Evolutionary conservation across 805 yeast genomes (phyloP).

Genomic region (Cyberlindnera maclurae): DNA sequence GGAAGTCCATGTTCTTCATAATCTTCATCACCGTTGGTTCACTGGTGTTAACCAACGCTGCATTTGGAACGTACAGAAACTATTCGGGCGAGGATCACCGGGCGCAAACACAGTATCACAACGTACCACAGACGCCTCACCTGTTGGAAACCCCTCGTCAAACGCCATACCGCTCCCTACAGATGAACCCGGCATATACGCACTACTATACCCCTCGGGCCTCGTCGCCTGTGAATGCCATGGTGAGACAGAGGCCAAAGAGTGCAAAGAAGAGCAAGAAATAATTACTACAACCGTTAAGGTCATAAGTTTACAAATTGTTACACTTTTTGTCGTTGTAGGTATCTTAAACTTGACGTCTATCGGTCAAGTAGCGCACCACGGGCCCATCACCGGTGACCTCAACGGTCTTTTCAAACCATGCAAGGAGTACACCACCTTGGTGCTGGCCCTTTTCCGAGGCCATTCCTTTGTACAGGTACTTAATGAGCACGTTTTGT

Average conservation of each 20-base stretch:
- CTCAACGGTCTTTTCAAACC: slow-evolving; percentile 90
- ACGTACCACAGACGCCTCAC: slow-evolving; percentile 14
- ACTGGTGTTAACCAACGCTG: slow-evolving; percentile 42
- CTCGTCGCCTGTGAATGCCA: slow-evolving; percentile 14
- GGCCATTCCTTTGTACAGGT: slow-evolving; percentile 80
- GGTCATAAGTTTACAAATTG: neutral
- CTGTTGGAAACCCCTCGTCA: slow-evolving; percentile 17
- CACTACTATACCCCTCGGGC: slow-evolving; percentile 20
- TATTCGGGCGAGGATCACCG: slow-evolving; percentile 10
- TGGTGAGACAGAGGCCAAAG: slow-evolving; percentile 13
- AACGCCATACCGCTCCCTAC: slow-evolving; percentile 16
- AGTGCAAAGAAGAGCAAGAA: slow-evolving; percentile 16
- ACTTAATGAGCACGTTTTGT: slow-evolving; percentile 74
- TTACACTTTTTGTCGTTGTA: neutral
- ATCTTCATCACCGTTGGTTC: slow-evolving; percentile 42
- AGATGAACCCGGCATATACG: slow-evolving; percentile 17
- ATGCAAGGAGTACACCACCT: slow-evolving; percentile 77
- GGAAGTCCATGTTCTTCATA: slow-evolving; percentile 55
- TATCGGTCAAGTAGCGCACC: slow-evolving; percentile 78
- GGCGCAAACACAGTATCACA: slow-evolving; percentile 2
- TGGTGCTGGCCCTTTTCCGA: slow-evolving; percentile 71
- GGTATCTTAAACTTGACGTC: slow-evolving; percentile 55
- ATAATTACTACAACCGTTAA: neutral
- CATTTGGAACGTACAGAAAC: slow-evolving; percentile 37
- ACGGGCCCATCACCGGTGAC: slow-evolving; percentile 84